Evolutionary conservation across 371 early-diverging fungal genomes (phyloP).

Genomic region (Fennellomyces sp.): DNA sequence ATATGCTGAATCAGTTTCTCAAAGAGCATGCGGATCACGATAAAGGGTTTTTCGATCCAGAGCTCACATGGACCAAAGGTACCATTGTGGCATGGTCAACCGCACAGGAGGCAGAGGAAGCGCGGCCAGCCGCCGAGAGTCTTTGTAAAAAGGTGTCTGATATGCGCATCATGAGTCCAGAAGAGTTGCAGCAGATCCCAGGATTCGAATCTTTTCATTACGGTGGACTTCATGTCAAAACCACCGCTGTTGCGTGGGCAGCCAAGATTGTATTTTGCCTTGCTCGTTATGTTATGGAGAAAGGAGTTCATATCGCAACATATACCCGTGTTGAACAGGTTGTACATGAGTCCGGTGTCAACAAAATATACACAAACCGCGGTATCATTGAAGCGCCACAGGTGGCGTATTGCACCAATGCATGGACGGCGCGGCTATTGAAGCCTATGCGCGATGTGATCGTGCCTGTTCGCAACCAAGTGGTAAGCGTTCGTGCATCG

Average conservation of each 20-base stretch:
- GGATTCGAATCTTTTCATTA: conserved; percentile 18
- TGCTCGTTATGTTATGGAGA: conserved; percentile 20
- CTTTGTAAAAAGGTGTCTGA: conserved; percentile 15
- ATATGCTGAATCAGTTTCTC: conserved; percentile 32
- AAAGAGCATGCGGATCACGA: conserved; percentile 22
- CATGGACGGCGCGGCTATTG: conserved; percentile 40
- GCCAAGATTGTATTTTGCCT: conserved; percentile 47
- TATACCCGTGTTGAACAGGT: conserved; percentile 18
- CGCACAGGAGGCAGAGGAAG: conserved; percentile 25
- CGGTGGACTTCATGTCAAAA: conserved; percentile 37
- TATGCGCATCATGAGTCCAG: conserved; percentile 12
- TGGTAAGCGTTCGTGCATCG: conserved; percentile 27
- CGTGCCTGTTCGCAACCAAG: conserved; percentile 57
- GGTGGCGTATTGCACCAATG: conserved; percentile 55
- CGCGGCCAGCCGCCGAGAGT: conserved; percentile 20
- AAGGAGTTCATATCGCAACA: conserved; percentile 19
- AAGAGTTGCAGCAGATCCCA: conserved; percentile 19
- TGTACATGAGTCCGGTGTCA: neutral
- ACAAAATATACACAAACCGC: conserved; percentile 23
- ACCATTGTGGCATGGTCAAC: conserved; percentile 33
- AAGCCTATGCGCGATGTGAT: conserved; percentile 15
- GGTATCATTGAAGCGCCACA: conserved; percentile 29
- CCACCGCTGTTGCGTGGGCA: conserved; percentile 41
- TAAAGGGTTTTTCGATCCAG: conserved; percentile 35
- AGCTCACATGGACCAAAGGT: conserved; percentile 40